Evolutionary conservation across 495 filamentous ascomycete species (phyloP).

Genomic region (Tuber calosporum): DNA sequence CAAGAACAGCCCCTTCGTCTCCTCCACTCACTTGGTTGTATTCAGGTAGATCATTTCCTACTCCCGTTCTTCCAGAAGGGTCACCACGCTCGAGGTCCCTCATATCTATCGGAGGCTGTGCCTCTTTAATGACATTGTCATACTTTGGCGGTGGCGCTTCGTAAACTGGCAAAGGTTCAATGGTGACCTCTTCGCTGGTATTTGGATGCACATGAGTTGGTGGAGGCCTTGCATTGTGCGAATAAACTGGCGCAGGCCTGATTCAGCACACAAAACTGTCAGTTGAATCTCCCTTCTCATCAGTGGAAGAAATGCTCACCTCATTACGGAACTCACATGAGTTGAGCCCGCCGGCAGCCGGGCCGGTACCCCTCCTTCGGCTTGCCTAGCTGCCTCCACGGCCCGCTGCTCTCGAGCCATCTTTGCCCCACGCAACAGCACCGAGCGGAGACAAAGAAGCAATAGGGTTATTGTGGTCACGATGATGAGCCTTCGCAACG

Average conservation of each 20-base stretch:
- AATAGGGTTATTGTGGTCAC: slow-evolving; percentile 28
- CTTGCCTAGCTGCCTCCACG: not conserved
- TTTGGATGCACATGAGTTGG: slow-evolving; percentile 4
- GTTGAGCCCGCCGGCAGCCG: not conserved
- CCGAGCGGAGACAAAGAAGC: slow-evolving; percentile 24
- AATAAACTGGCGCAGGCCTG: slow-evolving; percentile 19
- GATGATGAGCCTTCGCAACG: slow-evolving; percentile 17
- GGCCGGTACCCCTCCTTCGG: not conserved
- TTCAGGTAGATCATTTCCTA: slow-evolving; percentile 9
- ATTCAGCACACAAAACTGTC: not conserved
- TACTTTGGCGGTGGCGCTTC: slow-evolving; percentile 35
- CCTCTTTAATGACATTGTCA: slow-evolving; percentile 22
- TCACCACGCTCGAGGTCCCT: slow-evolving; percentile 16
- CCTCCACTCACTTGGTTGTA: not conserved
- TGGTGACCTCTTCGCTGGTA: slow-evolving; percentile 9
- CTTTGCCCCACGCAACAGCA: slow-evolving; percentile 26
- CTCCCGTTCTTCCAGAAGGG: not conserved
- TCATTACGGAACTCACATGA: not conserved
- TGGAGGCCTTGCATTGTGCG: slow-evolving; percentile 8
- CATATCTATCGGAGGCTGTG: not conserved
- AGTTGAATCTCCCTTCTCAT: slow-evolving; percentile 2
- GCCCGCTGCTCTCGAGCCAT: not conserved
- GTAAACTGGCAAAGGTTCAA: slow-evolving; percentile 31
- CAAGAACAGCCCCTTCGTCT: not conserved
- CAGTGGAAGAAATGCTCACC: not conserved